Evolutionary conservation across 2,329 filamentous ascomycete genomes (phyloP).

Genomic region (Botrytis fragariae): DNA sequence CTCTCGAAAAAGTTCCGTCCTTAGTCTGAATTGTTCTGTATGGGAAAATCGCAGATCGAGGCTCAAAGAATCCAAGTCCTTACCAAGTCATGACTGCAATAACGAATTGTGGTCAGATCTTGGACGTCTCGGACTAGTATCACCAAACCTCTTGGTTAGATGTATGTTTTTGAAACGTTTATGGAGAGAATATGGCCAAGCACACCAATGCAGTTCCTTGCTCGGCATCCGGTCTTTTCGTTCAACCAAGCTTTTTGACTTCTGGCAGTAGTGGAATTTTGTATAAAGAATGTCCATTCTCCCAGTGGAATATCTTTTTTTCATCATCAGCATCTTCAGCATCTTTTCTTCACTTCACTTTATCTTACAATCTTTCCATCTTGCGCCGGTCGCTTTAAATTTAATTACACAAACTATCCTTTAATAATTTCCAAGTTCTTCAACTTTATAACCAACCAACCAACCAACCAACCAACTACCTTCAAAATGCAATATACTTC

Average conservation of each 20-base stretch:
- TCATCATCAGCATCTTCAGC: conserved; percentile 32
- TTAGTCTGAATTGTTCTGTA: neutral
- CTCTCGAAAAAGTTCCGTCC: neutral
- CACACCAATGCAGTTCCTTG: conserved; percentile 23
- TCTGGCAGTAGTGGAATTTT: conserved; percentile 20
- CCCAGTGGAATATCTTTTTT: conserved; percentile 22
- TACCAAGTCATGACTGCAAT: neutral
- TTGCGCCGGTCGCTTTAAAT: conserved; percentile 31
- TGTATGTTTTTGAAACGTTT: conserved; percentile 27
- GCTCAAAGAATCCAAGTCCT: neutral
- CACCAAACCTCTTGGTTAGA: conserved; percentile 23
- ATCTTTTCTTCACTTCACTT: conserved; percentile 20
- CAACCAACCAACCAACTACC: conserved; percentile 22
- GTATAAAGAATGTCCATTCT: conserved; percentile 31
- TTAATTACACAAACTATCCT: conserved; percentile 19
- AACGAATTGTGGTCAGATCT: conserved; percentile 13
- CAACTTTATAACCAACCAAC: conserved; percentile 15
- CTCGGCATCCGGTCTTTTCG: conserved; percentile 31
- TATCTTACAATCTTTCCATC: conserved; percentile 30
- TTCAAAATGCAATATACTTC: conserved; percentile 50
- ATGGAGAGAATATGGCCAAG: conserved; percentile 5
- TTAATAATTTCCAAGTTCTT: conserved; percentile 17
- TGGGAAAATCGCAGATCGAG: neutral
- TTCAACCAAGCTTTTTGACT: conserved; percentile 27
- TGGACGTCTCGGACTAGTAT: conserved; percentile 27